Percentiles rank a stretch among this genome's conserved stretches.
Evolutionary conservation across 768 basidiomycete species (phyloP).

Genomic region (Xerocomellus intermedius): DNA sequence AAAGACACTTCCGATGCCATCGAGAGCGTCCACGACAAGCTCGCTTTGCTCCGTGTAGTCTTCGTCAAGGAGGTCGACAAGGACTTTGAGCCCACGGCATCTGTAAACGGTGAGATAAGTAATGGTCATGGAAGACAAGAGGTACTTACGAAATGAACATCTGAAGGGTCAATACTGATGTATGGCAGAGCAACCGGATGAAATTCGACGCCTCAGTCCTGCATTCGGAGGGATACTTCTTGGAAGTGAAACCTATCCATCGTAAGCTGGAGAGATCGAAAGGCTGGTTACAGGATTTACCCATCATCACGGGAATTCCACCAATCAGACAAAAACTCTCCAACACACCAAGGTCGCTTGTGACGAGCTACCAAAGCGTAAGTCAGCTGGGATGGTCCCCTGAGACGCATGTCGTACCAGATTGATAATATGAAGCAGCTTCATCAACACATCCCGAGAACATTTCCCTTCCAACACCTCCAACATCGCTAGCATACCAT

Average conservation of each 20-base stretch:
- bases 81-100: slow-evolving; percentile 90
- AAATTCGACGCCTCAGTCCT: slow-evolving; percentile 95
- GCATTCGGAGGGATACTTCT: slow-evolving; percentile 90
- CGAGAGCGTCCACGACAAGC: slow-evolving; percentile 88
- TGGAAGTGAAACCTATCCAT: slow-evolving; percentile 80
- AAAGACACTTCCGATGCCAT: slow-evolving; percentile 93
- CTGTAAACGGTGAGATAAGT: slow-evolving; percentile 37
- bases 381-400: not conserved
- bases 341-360: slow-evolving; percentile 75
- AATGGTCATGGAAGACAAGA: not conserved
- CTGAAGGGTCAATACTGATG: slow-evolving; percentile 90
- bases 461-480: slow-evolving; percentile 89
- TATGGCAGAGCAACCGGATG: slow-evolving; percentile 87
- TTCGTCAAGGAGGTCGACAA: slow-evolving; percentile 96
- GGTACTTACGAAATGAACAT: slow-evolving; percentile 98
- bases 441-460: slow-evolving; percentile 82
- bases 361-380: slow-evolving; percentile 47
- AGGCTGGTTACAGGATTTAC: slow-evolving; percentile 37
- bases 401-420: slow-evolving; percentile 45
- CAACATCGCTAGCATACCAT: slow-evolving; percentile 93
- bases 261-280: slow-evolving; percentile 4
- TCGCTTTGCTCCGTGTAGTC: slow-evolving; percentile 91
- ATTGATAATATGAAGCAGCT: slow-evolving; percentile 86
- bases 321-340: slow-evolving; percentile 96
- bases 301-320: slow-evolving; percentile 95